A percentile compares a stretch with the other conserved stretches of the same genome.
These are phyloP conservation scores for Rhizoclosmatium globosum DNA, from an alignment of 192 early-diverging fungal species.

Conservation along the genomic window DNA sequence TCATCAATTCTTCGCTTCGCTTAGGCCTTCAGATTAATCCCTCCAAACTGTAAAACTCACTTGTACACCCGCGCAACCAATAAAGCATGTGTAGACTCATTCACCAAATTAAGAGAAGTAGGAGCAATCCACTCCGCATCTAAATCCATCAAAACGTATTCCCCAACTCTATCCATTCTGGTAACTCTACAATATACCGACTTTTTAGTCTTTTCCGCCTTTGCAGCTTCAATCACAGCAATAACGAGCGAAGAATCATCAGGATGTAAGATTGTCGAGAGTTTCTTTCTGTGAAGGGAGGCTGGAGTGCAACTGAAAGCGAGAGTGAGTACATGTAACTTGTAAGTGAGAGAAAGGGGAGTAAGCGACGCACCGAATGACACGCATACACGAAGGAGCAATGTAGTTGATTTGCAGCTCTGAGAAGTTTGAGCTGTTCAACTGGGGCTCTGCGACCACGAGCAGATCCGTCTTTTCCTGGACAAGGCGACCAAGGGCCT, in stretches of 20 bases:
- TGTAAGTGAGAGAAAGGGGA: background rate
- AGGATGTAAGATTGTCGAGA: conserved; percentile 20
- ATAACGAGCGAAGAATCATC: conserved; percentile 9
- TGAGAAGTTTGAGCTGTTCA: background rate
- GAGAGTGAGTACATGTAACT: background rate
- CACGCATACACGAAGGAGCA: conserved; percentile 8
- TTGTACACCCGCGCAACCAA: background rate
- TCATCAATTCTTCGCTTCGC: too few species aligned
- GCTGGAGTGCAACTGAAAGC: conserved; percentile 24
- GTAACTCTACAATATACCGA: conserved; percentile 18
- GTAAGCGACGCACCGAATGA: background rate
- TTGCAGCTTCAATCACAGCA: background rate
- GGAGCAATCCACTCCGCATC: background rate
- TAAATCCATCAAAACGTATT: conserved; percentile 29
- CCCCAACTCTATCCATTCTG: conserved; percentile 29
- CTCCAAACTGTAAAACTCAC: background rate
- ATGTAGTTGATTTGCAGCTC: conserved; percentile 17
- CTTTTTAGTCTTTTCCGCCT: background rate
- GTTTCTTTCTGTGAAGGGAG: conserved; percentile 8
- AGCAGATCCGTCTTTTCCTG: conserved; percentile 24
- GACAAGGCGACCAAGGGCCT: conserved; percentile 18
- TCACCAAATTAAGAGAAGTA: background rate
- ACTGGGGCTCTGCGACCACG: too few species aligned
- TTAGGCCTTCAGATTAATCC: background rate
- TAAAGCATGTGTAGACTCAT: conserved; percentile 3